Conservation (phyloP, 2,329 filamentous ascomycete species). For the Ilyonectria destructans region DNA sequence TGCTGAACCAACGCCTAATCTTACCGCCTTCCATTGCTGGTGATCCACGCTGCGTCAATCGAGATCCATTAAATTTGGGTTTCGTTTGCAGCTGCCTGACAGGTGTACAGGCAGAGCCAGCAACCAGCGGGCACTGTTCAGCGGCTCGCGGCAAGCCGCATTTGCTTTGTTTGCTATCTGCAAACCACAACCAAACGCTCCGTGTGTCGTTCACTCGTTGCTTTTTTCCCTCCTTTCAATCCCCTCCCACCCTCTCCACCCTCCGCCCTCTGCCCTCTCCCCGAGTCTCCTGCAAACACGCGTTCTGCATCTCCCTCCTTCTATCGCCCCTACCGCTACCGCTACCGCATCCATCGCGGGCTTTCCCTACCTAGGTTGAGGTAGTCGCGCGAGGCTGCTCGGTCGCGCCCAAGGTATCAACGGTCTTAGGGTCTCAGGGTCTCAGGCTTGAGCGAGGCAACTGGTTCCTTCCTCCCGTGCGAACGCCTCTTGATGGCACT, state of each 20-base stretch:
- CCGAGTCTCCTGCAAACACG: background rate
- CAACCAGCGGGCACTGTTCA: background rate
- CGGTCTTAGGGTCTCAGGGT: background rate
- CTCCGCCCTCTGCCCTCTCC: background rate
- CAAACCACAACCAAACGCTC: conserved; percentile 11
- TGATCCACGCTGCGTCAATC: background rate
- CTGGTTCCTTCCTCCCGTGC: background rate
- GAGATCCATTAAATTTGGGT: background rate
- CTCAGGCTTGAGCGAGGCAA: background rate
- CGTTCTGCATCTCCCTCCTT: background rate
- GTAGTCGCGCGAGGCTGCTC: background rate
- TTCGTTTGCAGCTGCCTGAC: background rate
- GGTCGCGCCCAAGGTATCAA: background rate
- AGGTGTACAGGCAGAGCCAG: background rate
- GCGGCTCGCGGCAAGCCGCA: conserved; percentile 1
- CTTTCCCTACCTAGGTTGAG: background rate
- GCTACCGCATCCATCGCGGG: background rate
- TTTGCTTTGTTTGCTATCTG: conserved; percentile 6
- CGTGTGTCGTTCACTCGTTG: conserved; percentile 23
- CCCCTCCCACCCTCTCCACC: background rate
- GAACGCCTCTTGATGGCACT: background rate
- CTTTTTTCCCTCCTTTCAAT: conserved; percentile 24
- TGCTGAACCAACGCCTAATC: background rate
- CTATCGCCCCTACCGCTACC: background rate
- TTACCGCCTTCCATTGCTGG: background rate